Evolutionary conservation across 768 basidiomycete species (phyloP), one percentile per base, ranked within the genome.

Genomic region (Boletus pseudo-olivaceus): DNA sequence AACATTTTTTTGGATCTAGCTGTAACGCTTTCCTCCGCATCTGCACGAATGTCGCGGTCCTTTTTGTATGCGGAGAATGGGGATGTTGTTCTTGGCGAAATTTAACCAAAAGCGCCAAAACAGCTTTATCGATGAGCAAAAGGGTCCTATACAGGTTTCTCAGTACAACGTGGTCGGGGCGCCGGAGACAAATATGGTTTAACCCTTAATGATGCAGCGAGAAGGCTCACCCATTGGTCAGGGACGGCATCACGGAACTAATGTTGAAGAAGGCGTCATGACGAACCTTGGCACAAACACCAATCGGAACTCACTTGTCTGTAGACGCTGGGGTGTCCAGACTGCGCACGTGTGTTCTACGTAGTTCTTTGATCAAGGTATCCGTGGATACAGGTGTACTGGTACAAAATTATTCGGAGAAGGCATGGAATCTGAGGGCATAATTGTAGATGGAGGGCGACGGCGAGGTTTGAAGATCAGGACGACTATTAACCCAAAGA

Each of bases 381-480:
- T 71, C 67, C 69, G 69, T 61, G 59, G 60, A 61, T 69, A 69
- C 62, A 71, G 40, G 55, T 53, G 58, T 62, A 65, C 63, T 62
- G 62, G 52, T 62, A 71, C 64, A 64, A 62, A 49, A 67, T 57
- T 59, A 62, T 72, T 61, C 54, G 46, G 40, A 45, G 59, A 45
- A 53, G 57, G 49, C 10, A 66, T 57, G 34, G 72, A 41, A 47
- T 68, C 74, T 56, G 67, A 58, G 12, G 56, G 41, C 15, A 55
- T 56, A 38, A 69, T 59, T 42, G 73, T 58, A 48, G 75, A 50
- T 51, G 72, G 56, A 45, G 68, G 59, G 53, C 77, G 82, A 62
- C 79, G 75, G 68, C 84, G 85, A 41, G 95, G 93, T 75, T 97
- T 98, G 78, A 96, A 92, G 54, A 98, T 88, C 64, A 99, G 80